Evolutionary conservation across 1,284 basidiomycete genomes (phyloP).

Genomic region (Pholiota adiposa): DNA sequence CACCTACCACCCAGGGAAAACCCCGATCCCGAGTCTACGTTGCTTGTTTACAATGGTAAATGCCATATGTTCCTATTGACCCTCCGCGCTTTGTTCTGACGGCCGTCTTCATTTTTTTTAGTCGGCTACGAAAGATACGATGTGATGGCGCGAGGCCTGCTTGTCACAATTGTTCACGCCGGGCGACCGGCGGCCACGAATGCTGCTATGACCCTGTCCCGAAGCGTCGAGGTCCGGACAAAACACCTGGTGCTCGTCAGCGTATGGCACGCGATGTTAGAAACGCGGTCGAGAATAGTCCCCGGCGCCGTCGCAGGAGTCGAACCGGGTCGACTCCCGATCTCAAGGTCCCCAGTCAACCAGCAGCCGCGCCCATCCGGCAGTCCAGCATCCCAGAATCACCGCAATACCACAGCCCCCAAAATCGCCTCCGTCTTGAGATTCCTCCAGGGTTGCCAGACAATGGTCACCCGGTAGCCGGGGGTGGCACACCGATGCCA

Average conservation of each 20-base stretch:
- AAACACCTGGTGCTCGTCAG: conserved; percentile 72
- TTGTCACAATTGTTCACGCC: conserved; percentile 71
- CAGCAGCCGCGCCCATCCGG: conserved; percentile 3
- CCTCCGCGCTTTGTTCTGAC: background rate
- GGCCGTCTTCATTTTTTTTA: conserved; percentile 31
- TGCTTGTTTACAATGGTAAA: conserved; percentile 76
- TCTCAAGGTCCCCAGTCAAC: conserved; percentile 9
- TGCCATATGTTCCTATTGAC: background rate
- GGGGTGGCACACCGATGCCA: conserved; percentile 16
- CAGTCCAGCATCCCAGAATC: conserved; percentile 5
- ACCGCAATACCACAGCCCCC: conserved; percentile 5
- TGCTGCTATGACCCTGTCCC: conserved; percentile 71
- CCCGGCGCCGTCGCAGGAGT: conserved; percentile 41
- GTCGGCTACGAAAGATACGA: conserved; percentile 76
- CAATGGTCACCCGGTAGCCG: background rate
- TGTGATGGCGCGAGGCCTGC: conserved; percentile 79
- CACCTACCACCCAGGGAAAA: conserved; percentile 75
- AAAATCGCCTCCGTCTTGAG: conserved; percentile 3
- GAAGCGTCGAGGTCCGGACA: conserved; percentile 78
- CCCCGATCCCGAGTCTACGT: conserved; percentile 75
- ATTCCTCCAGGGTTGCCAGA: conserved; percentile 8
- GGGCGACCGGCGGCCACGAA: conserved; percentile 42
- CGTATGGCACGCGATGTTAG: conserved; percentile 47
- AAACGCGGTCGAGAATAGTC: conserved; percentile 30
- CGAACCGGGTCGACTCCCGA: conserved; percentile 24